A percentile compares a stretch with the other conserved stretches of the same genome.
Conservation (phyloP, 2,329 filamentous ascomycete species). For the Penicillium sp. region DNA sequence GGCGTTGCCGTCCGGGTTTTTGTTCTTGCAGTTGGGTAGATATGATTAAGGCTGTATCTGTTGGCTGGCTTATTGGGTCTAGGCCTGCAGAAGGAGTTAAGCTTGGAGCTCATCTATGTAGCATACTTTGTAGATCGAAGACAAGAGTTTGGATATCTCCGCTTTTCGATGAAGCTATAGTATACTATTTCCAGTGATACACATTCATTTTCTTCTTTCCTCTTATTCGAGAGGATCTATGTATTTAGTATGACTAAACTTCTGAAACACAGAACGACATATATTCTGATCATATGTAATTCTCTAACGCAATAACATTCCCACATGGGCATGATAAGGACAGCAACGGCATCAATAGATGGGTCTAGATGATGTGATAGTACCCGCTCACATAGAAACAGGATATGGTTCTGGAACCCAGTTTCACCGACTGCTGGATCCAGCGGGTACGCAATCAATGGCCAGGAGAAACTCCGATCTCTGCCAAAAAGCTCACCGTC, state of each 20-base stretch:
- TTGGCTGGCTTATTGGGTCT: neutral
- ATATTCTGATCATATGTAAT: neutral
- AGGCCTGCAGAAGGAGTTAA: neutral
- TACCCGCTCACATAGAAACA: slow-evolving; percentile 8
- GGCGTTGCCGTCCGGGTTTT: neutral
- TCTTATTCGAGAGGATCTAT: neutral
- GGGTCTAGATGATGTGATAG: slow-evolving; percentile 16
- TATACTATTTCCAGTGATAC: neutral
- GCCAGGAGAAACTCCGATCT: slow-evolving; percentile 11
- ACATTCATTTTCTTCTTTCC: neutral
- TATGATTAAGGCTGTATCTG: neutral
- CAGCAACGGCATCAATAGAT: neutral
- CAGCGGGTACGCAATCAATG: slow-evolving; percentile 2
- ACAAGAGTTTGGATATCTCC: neutral
- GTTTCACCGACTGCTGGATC: slow-evolving; percentile 22
- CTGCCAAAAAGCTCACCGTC: slow-evolving; percentile 15
- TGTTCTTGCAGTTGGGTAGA: neutral
- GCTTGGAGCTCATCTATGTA: neutral
- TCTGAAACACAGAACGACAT: neutral
- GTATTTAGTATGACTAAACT: no score
- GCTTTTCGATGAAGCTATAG: neutral
- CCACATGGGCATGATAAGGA: neutral
- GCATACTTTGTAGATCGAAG: neutral
- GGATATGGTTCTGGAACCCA: slow-evolving; percentile 20
- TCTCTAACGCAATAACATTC: neutral